Evolutionary conservation across 768 basidiomycete genomes (phyloP).

Genomic region (Rubroboletus satanas): DNA sequence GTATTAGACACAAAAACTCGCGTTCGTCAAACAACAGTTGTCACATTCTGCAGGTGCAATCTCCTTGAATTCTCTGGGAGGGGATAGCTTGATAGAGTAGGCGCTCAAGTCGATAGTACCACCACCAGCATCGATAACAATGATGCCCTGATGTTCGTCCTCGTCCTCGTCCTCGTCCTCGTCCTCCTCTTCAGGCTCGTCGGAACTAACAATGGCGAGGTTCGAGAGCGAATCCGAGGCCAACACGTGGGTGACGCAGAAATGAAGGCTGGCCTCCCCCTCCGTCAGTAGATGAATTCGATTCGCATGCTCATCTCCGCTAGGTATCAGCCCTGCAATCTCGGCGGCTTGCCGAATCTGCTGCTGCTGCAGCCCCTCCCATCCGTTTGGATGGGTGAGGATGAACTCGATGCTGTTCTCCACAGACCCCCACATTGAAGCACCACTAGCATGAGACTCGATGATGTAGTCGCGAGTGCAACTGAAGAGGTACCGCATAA

Average conservation of each 20-base stretch:
- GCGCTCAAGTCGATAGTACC: constrained; percentile 40
- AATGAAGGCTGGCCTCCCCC: constrained; percentile 27
- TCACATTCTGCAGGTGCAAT: constrained; percentile 33
- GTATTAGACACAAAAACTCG: neutral
- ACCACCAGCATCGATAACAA: constrained; percentile 45
- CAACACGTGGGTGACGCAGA: constrained; percentile 42
- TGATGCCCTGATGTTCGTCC: constrained; percentile 32
- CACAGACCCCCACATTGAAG: constrained; percentile 23
- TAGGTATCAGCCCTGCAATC: constrained; percentile 22
- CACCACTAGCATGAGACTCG: constrained; percentile 27
- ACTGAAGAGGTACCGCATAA: constrained; percentile 26
- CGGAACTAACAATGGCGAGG: neutral
- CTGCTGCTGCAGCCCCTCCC: constrained; percentile 30
- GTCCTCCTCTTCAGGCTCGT: neutral
- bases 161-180: constrained; percentile 2
- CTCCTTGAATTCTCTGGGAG: constrained; percentile 30
- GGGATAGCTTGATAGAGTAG: constrained; percentile 26
- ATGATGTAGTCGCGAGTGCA: constrained; percentile 23
- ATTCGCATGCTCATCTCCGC: constrained; percentile 2
- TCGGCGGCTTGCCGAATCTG: constrained; percentile 27
- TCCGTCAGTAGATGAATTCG: constrained; percentile 27
- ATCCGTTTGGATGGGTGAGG: constrained; percentile 31
- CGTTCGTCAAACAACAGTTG: neutral
- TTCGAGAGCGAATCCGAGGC: constrained; percentile 27
- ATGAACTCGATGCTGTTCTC: constrained; percentile 21